These are phyloP conservation scores for Fusarium oxysporum DNA, from an alignment of 2,329 filamentous ascomycete genomes.

Conservation along the genomic window DNA sequence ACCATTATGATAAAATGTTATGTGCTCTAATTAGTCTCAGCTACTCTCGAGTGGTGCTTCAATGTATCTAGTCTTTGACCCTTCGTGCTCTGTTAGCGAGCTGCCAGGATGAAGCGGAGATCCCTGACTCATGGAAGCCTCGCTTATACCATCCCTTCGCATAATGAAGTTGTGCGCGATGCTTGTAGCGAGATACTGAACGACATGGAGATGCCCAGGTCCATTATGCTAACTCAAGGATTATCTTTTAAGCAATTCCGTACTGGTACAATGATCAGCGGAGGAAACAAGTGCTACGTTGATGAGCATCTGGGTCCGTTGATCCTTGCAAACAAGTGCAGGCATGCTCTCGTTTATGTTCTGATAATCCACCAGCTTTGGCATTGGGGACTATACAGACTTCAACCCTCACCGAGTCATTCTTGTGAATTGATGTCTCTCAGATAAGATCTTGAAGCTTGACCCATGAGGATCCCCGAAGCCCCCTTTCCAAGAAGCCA, in stretches of 20 bases:
- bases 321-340: conserved; percentile 13
- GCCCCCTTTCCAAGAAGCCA: conserved; percentile 38
- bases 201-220: background rate
- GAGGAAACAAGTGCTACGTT: conserved; percentile 21
- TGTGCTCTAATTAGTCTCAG: too few species aligned
- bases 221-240: conserved; percentile 19
- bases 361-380: background rate
- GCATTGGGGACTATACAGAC: background rate
- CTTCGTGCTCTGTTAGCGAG: background rate
- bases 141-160: background rate
- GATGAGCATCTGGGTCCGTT: conserved; percentile 14
- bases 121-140: background rate
- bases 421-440: background rate
- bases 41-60: background rate
- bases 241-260: conserved; percentile 5
- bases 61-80: background rate
- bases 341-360: background rate
- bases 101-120: background rate
- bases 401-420: background rate
- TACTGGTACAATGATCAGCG: conserved; percentile 20
- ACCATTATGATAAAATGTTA: background rate
- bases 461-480: conserved; percentile 19
- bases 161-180: background rate
- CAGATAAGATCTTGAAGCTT: conserved; percentile 30
- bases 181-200: conserved; percentile 1